phyloP scores from a whole-genome alignment of 2,329 filamentous ascomycete genomes.

The Trichoderma simmonsii region DNA sequence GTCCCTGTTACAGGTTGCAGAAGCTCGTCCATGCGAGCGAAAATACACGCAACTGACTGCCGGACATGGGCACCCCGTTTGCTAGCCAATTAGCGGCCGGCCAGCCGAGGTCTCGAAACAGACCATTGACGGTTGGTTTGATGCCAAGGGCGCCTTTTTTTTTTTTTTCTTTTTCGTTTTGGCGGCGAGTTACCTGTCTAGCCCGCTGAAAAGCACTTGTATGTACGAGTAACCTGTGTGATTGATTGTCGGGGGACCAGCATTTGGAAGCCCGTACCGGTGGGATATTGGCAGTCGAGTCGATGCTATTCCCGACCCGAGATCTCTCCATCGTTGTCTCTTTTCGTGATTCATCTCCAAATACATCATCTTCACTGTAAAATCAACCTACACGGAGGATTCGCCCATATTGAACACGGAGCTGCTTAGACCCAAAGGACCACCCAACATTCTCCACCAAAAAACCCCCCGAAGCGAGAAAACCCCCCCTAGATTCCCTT shows the following conservation, averaged over 20 bases:
- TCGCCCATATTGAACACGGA: neutral
- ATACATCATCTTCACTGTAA: neutral
- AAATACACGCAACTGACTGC: neutral
- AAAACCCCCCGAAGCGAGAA: neutral
- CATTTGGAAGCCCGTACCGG: neutral
- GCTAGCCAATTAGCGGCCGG: slow-evolving; percentile 6
- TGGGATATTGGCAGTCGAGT: neutral
- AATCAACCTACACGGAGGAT: neutral
- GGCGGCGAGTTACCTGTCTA: neutral
- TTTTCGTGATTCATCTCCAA: neutral
- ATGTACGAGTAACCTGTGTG: neutral
- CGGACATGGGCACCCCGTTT: neutral
- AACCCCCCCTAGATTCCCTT: neutral
- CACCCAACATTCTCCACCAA: neutral
- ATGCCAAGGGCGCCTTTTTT: slow-evolving; percentile 13
- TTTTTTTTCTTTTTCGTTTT: neutral
- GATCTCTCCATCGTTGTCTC: neutral
- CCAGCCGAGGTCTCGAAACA: slow-evolving; percentile 12
- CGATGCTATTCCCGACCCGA: neutral
- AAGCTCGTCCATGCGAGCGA: neutral
- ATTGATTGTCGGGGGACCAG: neutral
- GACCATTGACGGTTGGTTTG: slow-evolving; percentile 6
- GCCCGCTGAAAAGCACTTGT: too few species aligned
- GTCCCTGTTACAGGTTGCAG: slow-evolving; percentile 9
- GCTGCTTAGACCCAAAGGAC: neutral